Base-by-base conservation (phyloP, 148 eudicot species). In the Amaranthus palmeri region DNA sequence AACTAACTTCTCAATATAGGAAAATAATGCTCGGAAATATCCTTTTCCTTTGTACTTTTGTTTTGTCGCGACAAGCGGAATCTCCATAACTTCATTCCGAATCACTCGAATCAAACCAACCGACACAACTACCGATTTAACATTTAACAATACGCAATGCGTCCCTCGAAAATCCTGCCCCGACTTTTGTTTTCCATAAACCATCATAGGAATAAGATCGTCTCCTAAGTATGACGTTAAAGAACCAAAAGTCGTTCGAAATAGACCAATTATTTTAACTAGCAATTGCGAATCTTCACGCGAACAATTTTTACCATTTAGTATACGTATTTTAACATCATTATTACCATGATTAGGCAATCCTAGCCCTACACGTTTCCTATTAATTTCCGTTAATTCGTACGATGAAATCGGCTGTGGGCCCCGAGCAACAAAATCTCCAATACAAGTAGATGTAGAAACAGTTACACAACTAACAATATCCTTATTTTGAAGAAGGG, bases 151-250 rank as follows among this genome's bases (percentile, higher is more conserved):
- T 41, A 95, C 82, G 72, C 96, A 92, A 77, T 90, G 92, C 92
- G 92, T 95, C 69, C 96, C 93, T 67, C 90, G 88, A 59, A 92
- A 95, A 70, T 95, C 99, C 72, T 92, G 99, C 65, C 93, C 99
- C 5, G 92, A 86, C 42, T 86, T 86, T 77, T 88, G 92, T 88
- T 90, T 87, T 88, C 92, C 99, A 74, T 92, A 84, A 61, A 95
- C 97, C 99, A 95, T 95, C 15, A 90, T 81, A 70, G 99, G 97
- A 75, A 92, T 92, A 13, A 92, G 86, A 81, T 95, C 96, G 57
- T 90, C 87, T 51, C 96, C 97, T 76, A 81, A 85, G 61, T 60
- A 79, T 53, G 92, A 85, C 70, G 83, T 80, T 83, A 92, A 86
- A 71, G 97, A 93, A 81, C 87, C 87, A 76, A 95, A 95, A 73